These are phyloP conservation scores for Trypanosoma theileri DNA, from an alignment of 208 protist genomes.

Conservation along the genomic window DNA sequence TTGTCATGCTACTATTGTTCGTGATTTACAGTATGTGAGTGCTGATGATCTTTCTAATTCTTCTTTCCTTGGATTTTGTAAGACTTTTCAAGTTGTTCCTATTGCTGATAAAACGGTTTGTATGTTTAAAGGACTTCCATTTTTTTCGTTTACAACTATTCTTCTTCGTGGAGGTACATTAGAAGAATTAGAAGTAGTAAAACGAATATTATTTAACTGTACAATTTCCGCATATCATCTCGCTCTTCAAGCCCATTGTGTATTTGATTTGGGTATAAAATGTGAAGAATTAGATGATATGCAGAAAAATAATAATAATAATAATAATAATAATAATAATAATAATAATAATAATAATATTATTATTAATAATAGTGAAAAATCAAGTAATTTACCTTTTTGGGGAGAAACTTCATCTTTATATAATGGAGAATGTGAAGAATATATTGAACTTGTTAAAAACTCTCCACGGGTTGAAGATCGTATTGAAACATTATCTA, in stretches of 20 bases:
- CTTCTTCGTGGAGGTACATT: conserved; percentile 23
- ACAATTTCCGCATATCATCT: conserved; percentile 28
- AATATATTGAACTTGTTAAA: conserved; percentile 15
- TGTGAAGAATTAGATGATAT: not conserved
- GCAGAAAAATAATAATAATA: not conserved
- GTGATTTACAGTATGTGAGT: conserved; percentile 65
- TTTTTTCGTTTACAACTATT: conserved; percentile 27
- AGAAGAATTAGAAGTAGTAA: conserved; percentile 15
- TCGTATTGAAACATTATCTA: conserved; percentile 25
- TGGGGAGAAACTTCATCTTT: not conserved
- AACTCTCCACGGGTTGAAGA: conserved; percentile 3
- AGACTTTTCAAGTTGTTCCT: conserved; percentile 41
- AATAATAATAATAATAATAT: not conserved
- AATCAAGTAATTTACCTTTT: not conserved
- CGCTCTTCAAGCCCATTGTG: conserved; percentile 26
- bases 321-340: not conserved
- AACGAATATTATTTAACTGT: conserved; percentile 21
- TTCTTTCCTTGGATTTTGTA: conserved; percentile 45
- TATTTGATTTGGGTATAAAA: conserved; percentile 26
- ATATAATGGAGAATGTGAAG: not conserved
- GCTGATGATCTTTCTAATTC: conserved; percentile 38
- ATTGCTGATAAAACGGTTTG: conserved; percentile 32
- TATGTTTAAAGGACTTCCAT: conserved; percentile 25
- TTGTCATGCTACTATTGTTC: conserved; percentile 50
- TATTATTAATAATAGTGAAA: not conserved